These are phyloP conservation scores for Chalaropsis ovoidea DNA, from an alignment of 2,329 filamentous ascomycete species.

Conservation along the genomic window DNA sequence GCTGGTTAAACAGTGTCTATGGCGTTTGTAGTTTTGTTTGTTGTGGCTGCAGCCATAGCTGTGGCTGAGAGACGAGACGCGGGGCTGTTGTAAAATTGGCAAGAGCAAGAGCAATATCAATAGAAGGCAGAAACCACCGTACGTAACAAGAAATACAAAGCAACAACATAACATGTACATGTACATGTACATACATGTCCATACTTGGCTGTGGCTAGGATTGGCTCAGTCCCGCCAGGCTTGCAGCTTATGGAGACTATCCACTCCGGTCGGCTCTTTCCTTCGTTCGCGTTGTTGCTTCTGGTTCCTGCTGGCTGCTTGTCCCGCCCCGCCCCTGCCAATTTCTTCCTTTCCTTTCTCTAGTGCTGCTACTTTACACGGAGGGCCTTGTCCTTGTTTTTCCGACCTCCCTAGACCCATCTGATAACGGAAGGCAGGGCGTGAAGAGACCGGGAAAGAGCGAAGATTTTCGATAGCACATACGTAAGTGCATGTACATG, in stretches of 20 bases:
- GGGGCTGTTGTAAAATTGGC: neutral
- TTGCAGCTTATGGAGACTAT: neutral
- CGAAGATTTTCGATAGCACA: no score
- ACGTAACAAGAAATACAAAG: neutral
- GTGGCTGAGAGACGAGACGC: neutral
- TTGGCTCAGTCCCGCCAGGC: neutral
- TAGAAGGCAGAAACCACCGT: neutral
- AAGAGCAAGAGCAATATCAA: neutral
- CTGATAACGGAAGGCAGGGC: neutral
- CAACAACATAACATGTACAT: no score
- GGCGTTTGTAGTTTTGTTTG: neutral
- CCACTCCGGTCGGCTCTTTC: neutral
- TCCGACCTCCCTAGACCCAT: neutral
- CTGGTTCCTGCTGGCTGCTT: no score
- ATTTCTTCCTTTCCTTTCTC: neutral
- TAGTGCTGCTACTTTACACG: constrained; percentile 2
- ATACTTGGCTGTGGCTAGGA: neutral
- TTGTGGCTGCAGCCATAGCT: neutral
- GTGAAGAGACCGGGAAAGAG: no score
- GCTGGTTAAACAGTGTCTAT: neutral
- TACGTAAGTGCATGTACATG: no score
- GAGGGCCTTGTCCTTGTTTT: neutral
- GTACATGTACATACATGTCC: neutral
- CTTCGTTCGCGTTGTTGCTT: neutral
- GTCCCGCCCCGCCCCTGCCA: neutral